Percentiles rank a stretch among this genome's conserved stretches.
Conservation (phyloP, 2,329 filamentous ascomycete species). For the Colletotrichum sidae region DNA sequence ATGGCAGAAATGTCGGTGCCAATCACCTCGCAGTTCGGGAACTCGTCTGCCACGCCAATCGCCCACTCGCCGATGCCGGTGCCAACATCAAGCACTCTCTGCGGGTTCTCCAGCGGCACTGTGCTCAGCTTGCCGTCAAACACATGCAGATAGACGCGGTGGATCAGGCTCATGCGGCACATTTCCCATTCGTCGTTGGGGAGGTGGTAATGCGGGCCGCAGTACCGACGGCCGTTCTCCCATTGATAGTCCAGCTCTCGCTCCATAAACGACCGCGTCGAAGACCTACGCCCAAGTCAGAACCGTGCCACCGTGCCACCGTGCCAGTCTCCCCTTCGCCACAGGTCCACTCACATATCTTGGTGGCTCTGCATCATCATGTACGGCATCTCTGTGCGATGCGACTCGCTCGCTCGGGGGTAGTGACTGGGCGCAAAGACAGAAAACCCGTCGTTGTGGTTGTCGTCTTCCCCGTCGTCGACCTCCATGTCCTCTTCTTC, state of each 20-base stretch:
- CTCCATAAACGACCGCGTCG: conserved; percentile 62
- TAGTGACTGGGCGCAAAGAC: conserved; percentile 56
- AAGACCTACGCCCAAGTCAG: conserved; percentile 46
- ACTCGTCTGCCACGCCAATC: conserved; percentile 64
- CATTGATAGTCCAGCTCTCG: conserved; percentile 66
- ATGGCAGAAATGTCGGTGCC: conserved; percentile 71
- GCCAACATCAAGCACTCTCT: conserved; percentile 66
- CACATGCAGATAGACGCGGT: conserved; percentile 70
- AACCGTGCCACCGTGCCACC: conserved; percentile 31
- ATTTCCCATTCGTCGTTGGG: conserved; percentile 76
- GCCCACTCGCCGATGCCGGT: conserved; percentile 67
- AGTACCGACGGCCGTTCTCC: conserved; percentile 73
- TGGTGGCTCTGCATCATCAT: conserved; percentile 45
- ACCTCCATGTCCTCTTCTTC: conserved; percentile 40
- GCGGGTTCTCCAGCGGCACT: conserved; percentile 53
- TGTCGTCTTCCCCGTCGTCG: conserved; percentile 47
- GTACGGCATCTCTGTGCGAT: conserved; percentile 50
- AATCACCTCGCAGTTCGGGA: conserved; percentile 66
- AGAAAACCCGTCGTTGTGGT: conserved; percentile 53
- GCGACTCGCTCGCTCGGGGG: conserved; percentile 48
- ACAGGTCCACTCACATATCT: conserved; percentile 53
- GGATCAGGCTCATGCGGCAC: conserved; percentile 69
- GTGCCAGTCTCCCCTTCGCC: background rate
- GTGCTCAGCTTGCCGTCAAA: conserved; percentile 58
- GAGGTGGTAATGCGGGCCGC: conserved; percentile 69